Conservation (phyloP, 495 filamentous ascomycete genomes). For the Lasiosphaeris hirsuta region DNA sequence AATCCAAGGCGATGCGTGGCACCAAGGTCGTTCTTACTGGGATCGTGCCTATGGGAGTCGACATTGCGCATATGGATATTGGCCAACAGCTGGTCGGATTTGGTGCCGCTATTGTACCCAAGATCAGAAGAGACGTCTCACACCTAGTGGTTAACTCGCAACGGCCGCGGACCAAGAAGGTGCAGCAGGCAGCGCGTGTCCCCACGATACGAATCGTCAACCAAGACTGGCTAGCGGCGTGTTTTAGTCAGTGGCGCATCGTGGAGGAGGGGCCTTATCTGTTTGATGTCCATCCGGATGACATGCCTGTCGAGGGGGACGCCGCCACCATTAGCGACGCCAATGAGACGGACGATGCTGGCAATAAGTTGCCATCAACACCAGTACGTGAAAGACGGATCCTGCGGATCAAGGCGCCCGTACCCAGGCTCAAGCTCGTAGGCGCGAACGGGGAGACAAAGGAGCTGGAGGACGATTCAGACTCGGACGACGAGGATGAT, state of each 20-base stretch:
- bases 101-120: constrained; percentile 68
- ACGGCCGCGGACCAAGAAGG: constrained; percentile 83
- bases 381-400: background rate
- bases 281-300: constrained; percentile 59
- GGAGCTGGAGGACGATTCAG: constrained; percentile 37
- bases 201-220: constrained; percentile 81
- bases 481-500: constrained; percentile 45
- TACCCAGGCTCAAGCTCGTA: constrained; percentile 18
- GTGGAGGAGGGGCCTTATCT: constrained; percentile 74
- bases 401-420: constrained; percentile 13
- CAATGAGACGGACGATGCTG: constrained; percentile 25
- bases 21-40: constrained; percentile 82
- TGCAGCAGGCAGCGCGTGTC: constrained; percentile 70
- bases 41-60: constrained; percentile 74
- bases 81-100: constrained; percentile 80
- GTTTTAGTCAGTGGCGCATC: constrained; percentile 71
- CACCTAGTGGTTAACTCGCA: constrained; percentile 51
- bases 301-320: constrained; percentile 23
- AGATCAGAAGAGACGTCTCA: constrained; percentile 41
- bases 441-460: constrained; percentile 15
- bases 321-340: constrained; percentile 28
- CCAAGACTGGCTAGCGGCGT: constrained; percentile 83
- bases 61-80: constrained; percentile 72
- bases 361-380: background rate
- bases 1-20: constrained; percentile 64